These are phyloP conservation scores for Ceratobasidium sp. DNA, from an alignment of 1,284 basidiomycete genomes.

Conservation along the genomic window DNA sequence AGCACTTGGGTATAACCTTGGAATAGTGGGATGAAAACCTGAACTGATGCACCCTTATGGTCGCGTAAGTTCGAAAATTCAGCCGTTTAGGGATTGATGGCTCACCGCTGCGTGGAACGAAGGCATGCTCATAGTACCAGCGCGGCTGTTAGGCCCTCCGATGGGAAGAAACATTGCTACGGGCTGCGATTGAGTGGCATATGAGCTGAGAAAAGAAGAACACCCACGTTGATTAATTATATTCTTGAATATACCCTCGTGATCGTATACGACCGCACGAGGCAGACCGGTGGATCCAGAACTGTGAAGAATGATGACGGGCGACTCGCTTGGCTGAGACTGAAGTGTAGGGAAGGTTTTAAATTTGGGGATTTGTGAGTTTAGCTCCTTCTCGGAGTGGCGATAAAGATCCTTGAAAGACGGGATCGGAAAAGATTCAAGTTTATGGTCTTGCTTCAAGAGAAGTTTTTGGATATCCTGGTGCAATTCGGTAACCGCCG, in stretches of 20 bases:
- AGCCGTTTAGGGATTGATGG: neutral
- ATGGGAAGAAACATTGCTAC: neutral
- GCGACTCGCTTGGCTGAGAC: neutral
- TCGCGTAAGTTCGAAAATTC: too few species aligned
- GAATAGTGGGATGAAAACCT: neutral
- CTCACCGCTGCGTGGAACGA: constrained; percentile 29
- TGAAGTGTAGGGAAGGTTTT: neutral
- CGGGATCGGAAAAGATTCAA: neutral
- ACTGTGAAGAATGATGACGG: constrained; percentile 14
- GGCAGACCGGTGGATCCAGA: constrained; percentile 42
- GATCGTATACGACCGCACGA: neutral
- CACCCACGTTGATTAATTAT: constrained; percentile 27
- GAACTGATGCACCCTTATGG: constrained; percentile 4
- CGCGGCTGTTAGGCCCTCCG: neutral
- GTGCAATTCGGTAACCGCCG: neutral
- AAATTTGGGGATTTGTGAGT: neutral
- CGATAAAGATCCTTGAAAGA: neutral
- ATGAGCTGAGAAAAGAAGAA: neutral
- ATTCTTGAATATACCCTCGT: constrained; percentile 19
- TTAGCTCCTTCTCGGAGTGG: neutral
- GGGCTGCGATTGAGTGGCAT: too few species aligned
- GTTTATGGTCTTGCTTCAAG: neutral
- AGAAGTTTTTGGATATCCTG: neutral
- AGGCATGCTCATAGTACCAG: constrained; percentile 21
- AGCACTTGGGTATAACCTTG: constrained; percentile 20